Base-by-base conservation (phyloP, 176 grass and related monocot genomes). In the Oryza meyeriana region DNA sequence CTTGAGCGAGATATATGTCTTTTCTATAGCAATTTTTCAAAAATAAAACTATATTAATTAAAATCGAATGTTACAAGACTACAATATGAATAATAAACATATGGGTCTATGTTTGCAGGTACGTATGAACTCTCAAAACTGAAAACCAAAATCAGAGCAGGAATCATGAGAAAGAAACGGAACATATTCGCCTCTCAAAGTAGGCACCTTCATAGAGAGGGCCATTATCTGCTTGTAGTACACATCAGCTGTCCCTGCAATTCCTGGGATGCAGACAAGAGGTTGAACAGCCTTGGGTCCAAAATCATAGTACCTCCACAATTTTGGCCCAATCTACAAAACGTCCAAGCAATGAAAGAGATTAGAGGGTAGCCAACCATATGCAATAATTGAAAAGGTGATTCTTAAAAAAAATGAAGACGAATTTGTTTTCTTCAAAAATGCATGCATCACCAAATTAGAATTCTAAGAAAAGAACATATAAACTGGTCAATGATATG, bases 191-290 rank as follows among this genome's bases (percentile, higher is more conserved):
- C 71, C 26, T 65, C 61, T 47, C 36, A 47, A 12, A 29, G 40
- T 55, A 77, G 28, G 59, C 66, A 98, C 95, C 95, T 94, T 98
- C 86, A 90, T 89, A 68, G 86, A 92, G 8, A 98, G 90, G 59
- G 92, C 83, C 95, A 98, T 98, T 45, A 98, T 94, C 84, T 98
- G 95, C 58, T 98, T 98, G 81, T 98, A 98, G 79, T 98, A 98
- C 28, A 98, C 95, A 89, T 98, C 95, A 81, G 95, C 90, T 25
- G 95, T 98, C 59, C 92, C 92, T 69, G 95, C 90, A 86, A 95
- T 95, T 80, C 95, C 95, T 27, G 95, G 95, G 71, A 98, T 98
- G 82, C 95, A 98, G 61, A 98, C 80, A 61, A 98, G 84, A n/a
- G 95, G 88, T 3, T 79, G 92, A 65, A 95, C 92, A 75, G 74